Conservation (phyloP, 495 filamentous ascomycete species). For the Penicillium mononematosum region DNA sequence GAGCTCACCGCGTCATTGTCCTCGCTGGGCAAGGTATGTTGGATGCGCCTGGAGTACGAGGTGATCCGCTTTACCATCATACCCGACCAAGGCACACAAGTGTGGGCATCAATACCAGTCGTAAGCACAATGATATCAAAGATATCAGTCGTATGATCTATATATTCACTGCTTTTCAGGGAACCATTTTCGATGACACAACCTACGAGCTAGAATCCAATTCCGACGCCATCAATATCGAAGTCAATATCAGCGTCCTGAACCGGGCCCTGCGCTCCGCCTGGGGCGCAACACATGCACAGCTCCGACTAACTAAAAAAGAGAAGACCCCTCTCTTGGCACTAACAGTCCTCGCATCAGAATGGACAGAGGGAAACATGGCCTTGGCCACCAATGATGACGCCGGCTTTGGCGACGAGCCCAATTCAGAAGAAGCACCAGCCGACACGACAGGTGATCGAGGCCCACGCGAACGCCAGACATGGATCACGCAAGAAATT, state of each 20-base stretch:
- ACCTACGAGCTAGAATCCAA: conserved; percentile 81
- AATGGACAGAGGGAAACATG: conserved; percentile 45
- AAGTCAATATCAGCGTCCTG: conserved; percentile 78
- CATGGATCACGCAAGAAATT: conserved; percentile 90
- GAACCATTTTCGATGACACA: conserved; percentile 78
- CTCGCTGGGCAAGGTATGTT: conserved; percentile 87
- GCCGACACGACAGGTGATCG: conserved; percentile 49
- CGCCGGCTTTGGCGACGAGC: conserved; percentile 4
- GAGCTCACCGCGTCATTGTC: conserved; percentile 82
- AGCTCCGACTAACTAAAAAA: conserved; percentile 88
- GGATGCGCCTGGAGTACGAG: conserved; percentile 85
- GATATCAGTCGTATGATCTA: not conserved
- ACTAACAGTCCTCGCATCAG: conserved; percentile 72
- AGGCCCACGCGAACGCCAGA: conserved; percentile 64
- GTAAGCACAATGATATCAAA: conserved; percentile 47
- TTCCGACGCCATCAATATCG: conserved; percentile 83
- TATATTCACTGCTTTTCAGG: conserved; percentile 38
- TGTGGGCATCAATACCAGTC: conserved; percentile 69
- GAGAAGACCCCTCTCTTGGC: conserved; percentile 79
- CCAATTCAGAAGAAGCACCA: conserved; percentile 7
- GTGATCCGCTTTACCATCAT: conserved; percentile 92
- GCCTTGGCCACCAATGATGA: conserved; percentile 45
- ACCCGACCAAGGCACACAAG: conserved; percentile 88
- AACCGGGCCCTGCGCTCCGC: conserved; percentile 86
- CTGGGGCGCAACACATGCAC: conserved; percentile 68